A percentile compares a stretch with the other conserved stretches of the same genome.
These are phyloP conservation scores for Clarireedia sp. DNA, from an alignment of 2,329 filamentous ascomycete genomes.

Conservation along the genomic window DNA sequence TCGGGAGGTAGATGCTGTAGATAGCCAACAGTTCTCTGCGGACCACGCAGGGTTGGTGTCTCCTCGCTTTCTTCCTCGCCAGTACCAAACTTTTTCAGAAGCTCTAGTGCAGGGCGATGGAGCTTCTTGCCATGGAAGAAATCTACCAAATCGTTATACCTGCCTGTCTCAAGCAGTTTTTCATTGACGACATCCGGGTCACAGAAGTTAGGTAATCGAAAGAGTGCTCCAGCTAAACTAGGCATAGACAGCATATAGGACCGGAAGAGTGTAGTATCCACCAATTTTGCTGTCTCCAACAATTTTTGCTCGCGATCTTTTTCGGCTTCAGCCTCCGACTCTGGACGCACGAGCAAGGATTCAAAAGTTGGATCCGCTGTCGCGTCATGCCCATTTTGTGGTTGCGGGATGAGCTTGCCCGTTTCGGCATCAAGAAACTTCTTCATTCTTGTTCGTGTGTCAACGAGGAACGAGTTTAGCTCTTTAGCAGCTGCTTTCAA, in stretches of 20 bases:
- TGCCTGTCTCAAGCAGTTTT: slow-evolving; percentile 76
- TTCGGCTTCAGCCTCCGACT: slow-evolving; percentile 30
- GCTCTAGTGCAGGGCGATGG: slow-evolving; percentile 75
- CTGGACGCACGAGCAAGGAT: slow-evolving; percentile 42
- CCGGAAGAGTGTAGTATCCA: slow-evolving; percentile 91
- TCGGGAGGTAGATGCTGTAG: slow-evolving; percentile 83
- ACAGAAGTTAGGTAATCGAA: slow-evolving; percentile 95
- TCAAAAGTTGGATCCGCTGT: slow-evolving; percentile 45
- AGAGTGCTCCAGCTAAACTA: slow-evolving; percentile 76
- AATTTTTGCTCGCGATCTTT: slow-evolving; percentile 63
- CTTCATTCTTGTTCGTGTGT: slow-evolving; percentile 63
- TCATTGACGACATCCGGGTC: slow-evolving; percentile 93
- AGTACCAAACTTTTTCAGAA: slow-evolving; percentile 74
- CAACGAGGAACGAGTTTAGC: slow-evolving; percentile 79
- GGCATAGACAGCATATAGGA: slow-evolving; percentile 91
- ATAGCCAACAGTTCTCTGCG: slow-evolving; percentile 77
- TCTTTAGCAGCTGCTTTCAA: slow-evolving; percentile 74
- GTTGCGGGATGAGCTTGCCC: slow-evolving; percentile 48
- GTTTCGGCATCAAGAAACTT: slow-evolving; percentile 54
- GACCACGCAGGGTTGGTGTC: slow-evolving; percentile 60
- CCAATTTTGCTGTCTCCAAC: slow-evolving; percentile 67
- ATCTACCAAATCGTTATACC: slow-evolving; percentile 92
- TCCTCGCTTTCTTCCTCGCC: slow-evolving; percentile 42
- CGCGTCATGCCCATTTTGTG: slow-evolving; percentile 33
- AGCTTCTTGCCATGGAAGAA: slow-evolving; percentile 94